These are phyloP conservation scores for Lasiosphaeris hirsuta DNA, from an alignment of 495 filamentous ascomycete genomes.

Conservation along the genomic window DNA sequence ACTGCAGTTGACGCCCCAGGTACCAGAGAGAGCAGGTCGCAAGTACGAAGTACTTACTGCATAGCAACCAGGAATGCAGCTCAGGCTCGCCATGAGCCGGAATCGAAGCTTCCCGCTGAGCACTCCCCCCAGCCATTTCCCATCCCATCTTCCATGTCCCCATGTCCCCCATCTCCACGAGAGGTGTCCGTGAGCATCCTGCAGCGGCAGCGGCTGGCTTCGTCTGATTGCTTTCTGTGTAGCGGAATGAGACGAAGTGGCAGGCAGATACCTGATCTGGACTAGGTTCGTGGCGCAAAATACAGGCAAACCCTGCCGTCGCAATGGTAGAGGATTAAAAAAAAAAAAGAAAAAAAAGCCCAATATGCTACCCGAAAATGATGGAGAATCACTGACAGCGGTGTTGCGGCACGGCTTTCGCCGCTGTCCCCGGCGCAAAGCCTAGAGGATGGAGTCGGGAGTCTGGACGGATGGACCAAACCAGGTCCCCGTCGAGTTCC, in stretches of 20 bases:
- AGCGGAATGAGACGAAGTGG: neutral
- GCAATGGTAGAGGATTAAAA: neutral
- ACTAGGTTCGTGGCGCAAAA: neutral
- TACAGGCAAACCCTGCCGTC: neutral
- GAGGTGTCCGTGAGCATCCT: constrained; percentile 16
- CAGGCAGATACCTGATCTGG: neutral
- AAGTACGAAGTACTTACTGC: neutral
- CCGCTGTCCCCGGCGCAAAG: constrained; percentile 2
- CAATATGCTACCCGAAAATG: neutral
- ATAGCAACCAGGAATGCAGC: neutral
- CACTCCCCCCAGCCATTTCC: neutral
- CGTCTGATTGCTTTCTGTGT: constrained; percentile 10
- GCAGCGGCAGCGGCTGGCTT: constrained; percentile 1
- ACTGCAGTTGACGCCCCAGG: constrained; percentile 12
- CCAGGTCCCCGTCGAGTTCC: too few relatives aligned
- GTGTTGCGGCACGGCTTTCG: constrained; percentile 8
- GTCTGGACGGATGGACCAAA: neutral
- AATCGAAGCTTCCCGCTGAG: constrained; percentile 4
- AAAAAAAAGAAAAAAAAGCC: too few relatives aligned
- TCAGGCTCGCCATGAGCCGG: neutral
- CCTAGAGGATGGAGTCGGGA: constrained; percentile 1
- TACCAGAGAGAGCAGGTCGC: neutral
- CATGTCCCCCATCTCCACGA: neutral
- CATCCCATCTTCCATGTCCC: neutral
- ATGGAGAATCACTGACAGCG: neutral